Evolutionary conservation across 495 filamentous ascomycete genomes (phyloP).

Genomic region (Penicillium bovifimosum): DNA sequence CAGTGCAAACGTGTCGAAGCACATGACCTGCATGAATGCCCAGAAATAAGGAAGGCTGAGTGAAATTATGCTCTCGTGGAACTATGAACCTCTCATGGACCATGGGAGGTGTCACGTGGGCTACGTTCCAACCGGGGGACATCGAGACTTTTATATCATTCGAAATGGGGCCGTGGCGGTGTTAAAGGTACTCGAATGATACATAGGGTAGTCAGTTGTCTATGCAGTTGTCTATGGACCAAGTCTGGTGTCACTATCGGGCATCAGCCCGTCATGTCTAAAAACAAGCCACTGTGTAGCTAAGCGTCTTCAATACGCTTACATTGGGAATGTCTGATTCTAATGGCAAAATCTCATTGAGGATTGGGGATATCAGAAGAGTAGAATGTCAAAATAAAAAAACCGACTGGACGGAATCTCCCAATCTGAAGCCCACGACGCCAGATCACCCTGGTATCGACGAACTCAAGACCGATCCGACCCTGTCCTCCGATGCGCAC

Average conservation of each 20-base stretch:
- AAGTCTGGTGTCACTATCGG: not conserved
- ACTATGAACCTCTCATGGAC: too few species aligned
- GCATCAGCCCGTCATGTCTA: not conserved
- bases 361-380: conserved; percentile 13
- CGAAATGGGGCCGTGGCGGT: too few species aligned
- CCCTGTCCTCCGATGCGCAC: conserved; percentile 15
- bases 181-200: too few species aligned
- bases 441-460: conserved; percentile 5
- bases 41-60: too few species aligned
- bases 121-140: too few species aligned
- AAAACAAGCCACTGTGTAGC: not conserved
- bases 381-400: conserved; percentile 4
- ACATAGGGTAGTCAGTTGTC: too few species aligned
- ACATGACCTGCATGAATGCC: too few species aligned
- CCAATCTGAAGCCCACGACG: conserved; percentile 8
- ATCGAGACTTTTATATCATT: too few species aligned
- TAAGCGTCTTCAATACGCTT: not conserved
- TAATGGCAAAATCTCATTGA: conserved; percentile 12
- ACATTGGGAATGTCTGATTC: not conserved
- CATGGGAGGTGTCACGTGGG: too few species aligned
- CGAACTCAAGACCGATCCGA: conserved; percentile 6
- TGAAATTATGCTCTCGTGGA: too few species aligned
- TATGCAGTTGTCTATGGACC: too few species aligned
- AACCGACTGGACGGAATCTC: not conserved
- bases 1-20: too few species aligned